Evolutionary conservation across 257 asterid species (phyloP).

Genomic region (Mitragyna speciosa): DNA sequence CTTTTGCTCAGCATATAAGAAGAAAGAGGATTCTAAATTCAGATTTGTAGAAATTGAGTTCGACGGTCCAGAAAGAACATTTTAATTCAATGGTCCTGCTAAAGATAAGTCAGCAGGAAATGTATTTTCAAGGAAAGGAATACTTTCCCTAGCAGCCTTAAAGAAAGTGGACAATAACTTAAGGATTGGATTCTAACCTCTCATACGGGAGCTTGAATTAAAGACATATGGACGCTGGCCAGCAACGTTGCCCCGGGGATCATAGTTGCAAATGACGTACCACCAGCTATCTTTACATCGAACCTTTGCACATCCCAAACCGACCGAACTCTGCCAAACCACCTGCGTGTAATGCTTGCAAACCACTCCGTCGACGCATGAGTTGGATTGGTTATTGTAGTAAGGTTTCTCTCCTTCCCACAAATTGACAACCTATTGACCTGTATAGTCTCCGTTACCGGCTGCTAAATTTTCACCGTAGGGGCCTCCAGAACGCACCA

Average conservation of each 20-base stretch:
- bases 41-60: too few species aligned
- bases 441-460: conserved; percentile 30
- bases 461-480: conserved; percentile 48
- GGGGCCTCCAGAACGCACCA: conserved; percentile 36
- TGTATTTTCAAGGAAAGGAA: too few species aligned
- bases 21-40: too few species aligned
- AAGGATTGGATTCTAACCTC: too few species aligned
- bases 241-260: conserved; percentile 16
- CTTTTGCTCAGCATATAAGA: too few species aligned
- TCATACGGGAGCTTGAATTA: too few species aligned
- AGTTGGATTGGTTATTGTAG: conserved; percentile 33
- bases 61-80: too few species aligned
- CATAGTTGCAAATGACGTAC: conserved; percentile 22
- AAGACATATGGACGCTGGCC: too few species aligned
- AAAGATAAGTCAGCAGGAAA: too few species aligned
- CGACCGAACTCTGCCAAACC: conserved; percentile 15
- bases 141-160: too few species aligned
- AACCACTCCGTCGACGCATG: conserved; percentile 24
- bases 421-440: conserved; percentile 25
- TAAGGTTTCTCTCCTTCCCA: conserved; percentile 39
- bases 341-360: conserved; percentile 31
- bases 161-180: too few species aligned
- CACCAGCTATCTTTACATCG: conserved; percentile 7
- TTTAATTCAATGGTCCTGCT: too few species aligned
- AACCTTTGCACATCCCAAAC: conserved; percentile 29